phyloP scores from a whole-genome alignment of 1,284 basidiomycete species.

The Vanrija pseudolonga region DNA sequence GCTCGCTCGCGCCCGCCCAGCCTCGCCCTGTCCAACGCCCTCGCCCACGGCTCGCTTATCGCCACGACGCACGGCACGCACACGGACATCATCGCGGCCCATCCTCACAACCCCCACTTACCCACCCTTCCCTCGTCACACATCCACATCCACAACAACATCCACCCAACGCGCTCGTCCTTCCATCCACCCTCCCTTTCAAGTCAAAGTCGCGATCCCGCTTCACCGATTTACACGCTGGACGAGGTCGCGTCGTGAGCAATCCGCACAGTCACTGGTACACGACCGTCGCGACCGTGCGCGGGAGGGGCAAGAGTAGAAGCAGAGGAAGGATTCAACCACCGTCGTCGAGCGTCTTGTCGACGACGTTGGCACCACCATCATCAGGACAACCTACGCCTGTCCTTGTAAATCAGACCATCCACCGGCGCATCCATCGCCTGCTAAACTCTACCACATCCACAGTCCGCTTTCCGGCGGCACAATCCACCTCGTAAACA shows the following conservation, averaged over 20 bases:
- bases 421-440: too few species aligned
- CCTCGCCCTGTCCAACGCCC: too few species aligned
- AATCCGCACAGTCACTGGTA: neutral
- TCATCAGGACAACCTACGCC: too few species aligned
- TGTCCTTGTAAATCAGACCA: too few species aligned
- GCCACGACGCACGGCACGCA: too few species aligned
- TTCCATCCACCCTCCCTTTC: neutral
- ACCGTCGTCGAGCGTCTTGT: too few species aligned
- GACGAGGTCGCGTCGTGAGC: neutral
- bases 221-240: neutral
- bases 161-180: neutral
- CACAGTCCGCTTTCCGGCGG: too few species aligned
- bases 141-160: neutral
- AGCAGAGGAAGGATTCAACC: neutral
- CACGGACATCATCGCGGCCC: too few species aligned
- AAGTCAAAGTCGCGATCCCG: neutral
- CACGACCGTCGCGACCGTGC: neutral
- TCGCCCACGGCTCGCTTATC: too few species aligned
- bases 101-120: neutral
- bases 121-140: neutral
- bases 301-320: neutral
- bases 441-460: too few species aligned
- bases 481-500: neutral
- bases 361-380: too few species aligned
- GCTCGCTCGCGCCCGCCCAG: too few species aligned